Base-by-base conservation (phyloP, 257 asterid species). In the Parsonsia alboflavescens region DNA sequence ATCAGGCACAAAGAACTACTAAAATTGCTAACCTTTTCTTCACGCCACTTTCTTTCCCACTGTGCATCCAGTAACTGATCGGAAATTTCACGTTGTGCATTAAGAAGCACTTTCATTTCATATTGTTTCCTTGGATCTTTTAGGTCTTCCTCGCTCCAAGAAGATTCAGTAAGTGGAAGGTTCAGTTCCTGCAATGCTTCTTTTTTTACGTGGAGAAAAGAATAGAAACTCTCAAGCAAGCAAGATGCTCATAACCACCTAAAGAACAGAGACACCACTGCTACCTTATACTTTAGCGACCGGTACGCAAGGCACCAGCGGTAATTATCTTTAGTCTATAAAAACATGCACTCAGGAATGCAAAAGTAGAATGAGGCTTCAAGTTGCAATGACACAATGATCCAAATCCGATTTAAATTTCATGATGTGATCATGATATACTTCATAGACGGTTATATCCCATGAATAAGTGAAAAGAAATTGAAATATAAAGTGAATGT, bases 41-140 rank as follows among this genome's bases (percentile, higher is more conserved):
- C 91, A 33, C 97, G 97, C 97, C 98, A 93, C 77, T 89, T 88
- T 5, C 85, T 84, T 79, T 90, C 97, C 98, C 98, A 93, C 82
- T 93, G 98, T 26, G 89, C 77, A 71, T 93, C 98, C 85, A 93
- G 75, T 74, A 90, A 83, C 71, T 88, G 79, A 57, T 93, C 97
- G 22, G 96, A 90, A 56, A 93, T 85, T 86, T 93, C 97, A 77
- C 87, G 83, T 80, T 93, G 98, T 19, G 98, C 98, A 30, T 88
- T 91, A 30, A 93, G 97, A 79, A 93, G 97, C 79, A 91, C 80
- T 6, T 90, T 89, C 98, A 86, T 93, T 84, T 93, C 98, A 64
- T 89, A 83, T n/a, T 81, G 89, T 84, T 88, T 91, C 86, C 88
- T 93, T 12, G 98, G 97, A 84, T 93, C 96, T 90, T 89, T 91